phyloP scores from a whole-genome alignment of 2,329 filamentous ascomycete genomes.

The Sporothrix pallida region DNA sequence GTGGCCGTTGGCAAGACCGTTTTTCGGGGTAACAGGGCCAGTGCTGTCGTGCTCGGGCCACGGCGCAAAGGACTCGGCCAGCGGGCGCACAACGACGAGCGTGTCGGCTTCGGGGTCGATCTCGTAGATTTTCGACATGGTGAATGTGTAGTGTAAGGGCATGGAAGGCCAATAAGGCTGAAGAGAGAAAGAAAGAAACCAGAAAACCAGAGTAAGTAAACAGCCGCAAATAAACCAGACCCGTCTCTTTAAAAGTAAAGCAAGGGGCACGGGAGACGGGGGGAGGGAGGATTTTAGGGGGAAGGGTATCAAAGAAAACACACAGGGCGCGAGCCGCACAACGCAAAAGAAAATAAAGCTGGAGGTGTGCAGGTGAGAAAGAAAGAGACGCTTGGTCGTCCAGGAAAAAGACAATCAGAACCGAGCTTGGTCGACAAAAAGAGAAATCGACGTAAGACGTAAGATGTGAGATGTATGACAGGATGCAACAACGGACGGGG shows the following conservation, averaged over 20 bases:
- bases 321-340: conserved; percentile 24
- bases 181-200: background rate
- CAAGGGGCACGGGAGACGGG: background rate
- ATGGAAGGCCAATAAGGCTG: conserved; percentile 21
- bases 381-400: background rate
- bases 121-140: conserved; percentile 46
- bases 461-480: conserved; percentile 23
- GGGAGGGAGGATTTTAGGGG: background rate
- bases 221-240: background rate
- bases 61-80: conserved; percentile 38
- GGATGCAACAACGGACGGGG: background rate
- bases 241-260: background rate
- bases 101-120: conserved; percentile 47
- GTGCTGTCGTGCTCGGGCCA: conserved; percentile 35
- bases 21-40: conserved; percentile 10
- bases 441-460: background rate
- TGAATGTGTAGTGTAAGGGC: conserved; percentile 29
- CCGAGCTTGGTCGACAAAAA: conserved; percentile 4
- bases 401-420: background rate
- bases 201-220: conserved; percentile 12
- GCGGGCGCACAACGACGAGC: conserved; percentile 43
- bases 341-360: background rate
- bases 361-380: background rate
- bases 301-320: conserved; percentile 26
- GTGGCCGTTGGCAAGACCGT: background rate